Evolutionary conservation across 148 eudicot genomes (phyloP).

Genomic region (Linanthus parryae): DNA sequence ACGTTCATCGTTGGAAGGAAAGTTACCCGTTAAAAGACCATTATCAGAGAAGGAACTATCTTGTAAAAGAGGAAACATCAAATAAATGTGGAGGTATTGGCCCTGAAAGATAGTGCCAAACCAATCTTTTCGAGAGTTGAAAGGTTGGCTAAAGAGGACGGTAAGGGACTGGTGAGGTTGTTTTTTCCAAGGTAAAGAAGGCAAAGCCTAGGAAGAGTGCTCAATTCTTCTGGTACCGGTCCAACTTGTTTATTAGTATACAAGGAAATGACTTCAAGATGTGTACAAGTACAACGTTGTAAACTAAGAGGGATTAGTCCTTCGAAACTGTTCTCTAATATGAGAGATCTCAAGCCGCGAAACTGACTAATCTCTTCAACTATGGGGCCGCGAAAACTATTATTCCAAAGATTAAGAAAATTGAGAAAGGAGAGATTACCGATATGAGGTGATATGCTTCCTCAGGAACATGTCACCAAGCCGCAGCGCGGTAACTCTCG

Average conservation of each 20-base stretch:
- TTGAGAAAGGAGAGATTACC: conserved; percentile 9
- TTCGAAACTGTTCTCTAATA: not conserved
- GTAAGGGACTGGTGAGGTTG: not conserved
- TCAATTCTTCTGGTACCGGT: not conserved
- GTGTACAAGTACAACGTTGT: not conserved
- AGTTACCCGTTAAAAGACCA: not conserved
- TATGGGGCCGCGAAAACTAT: not conserved
- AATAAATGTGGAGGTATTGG: not conserved
- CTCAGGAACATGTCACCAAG: not conserved
- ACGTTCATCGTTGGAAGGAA: not conserved
- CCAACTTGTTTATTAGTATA: not conserved
- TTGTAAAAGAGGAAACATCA: not conserved
- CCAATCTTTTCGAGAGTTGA: not conserved
- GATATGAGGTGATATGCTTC: conserved; percentile 10
- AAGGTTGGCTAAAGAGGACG: not conserved
- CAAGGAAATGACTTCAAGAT: not conserved
- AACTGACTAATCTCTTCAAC: not conserved
- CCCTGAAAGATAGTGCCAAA: not conserved
- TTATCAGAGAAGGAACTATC: not conserved
- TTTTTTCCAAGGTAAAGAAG: conserved; percentile 4
- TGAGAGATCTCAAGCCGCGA: not conserved
- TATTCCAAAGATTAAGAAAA: not conserved
- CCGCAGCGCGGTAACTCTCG: conserved; percentile 9
- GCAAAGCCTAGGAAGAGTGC: not conserved
- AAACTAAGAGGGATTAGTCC: not conserved